Evolutionary conservation across 129 eudicot species (phyloP).

Genomic region (Deinandra increscens): DNA sequence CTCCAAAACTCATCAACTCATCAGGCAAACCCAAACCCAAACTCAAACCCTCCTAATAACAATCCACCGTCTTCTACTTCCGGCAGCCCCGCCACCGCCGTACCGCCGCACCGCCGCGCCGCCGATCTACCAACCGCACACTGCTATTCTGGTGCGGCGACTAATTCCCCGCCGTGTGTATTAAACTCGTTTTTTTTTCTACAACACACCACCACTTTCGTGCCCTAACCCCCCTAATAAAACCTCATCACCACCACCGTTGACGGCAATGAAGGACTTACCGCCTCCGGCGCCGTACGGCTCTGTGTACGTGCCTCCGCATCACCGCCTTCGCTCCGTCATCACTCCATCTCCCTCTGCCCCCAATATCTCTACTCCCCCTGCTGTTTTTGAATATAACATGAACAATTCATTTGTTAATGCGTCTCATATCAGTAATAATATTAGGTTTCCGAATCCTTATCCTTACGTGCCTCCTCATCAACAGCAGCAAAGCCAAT

Average conservation of each 20-base stretch:
- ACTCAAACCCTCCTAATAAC: slow-evolving; percentile 3
- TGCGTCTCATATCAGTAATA: slow-evolving; percentile 1
- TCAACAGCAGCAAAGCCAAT: slow-evolving; percentile 28
- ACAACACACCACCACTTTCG: slow-evolving; percentile 24
- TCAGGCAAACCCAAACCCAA: too few relatives aligned
- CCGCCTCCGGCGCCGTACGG: slow-evolving; percentile 54
- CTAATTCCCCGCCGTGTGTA: slow-evolving; percentile 9
- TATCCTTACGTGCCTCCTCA: slow-evolving; percentile 45
- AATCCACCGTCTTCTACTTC: not conserved
- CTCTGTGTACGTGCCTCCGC: slow-evolving; percentile 81
- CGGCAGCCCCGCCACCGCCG: not conserved
- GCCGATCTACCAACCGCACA: slow-evolving; percentile 25
- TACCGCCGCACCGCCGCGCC: not conserved
- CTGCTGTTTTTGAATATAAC: slow-evolving; percentile 4
- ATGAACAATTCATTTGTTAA: slow-evolving; percentile 8
- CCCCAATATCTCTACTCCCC: slow-evolving; percentile 25
- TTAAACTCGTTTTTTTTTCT: slow-evolving; percentile 7
- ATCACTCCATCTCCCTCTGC: slow-evolving; percentile 32
- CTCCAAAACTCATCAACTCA: not conserved
- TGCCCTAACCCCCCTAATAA: slow-evolving; percentile 26
- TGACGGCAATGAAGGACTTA: slow-evolving; percentile 54
- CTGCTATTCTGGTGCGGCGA: not conserved
- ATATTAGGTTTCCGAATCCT: slow-evolving; percentile 10
- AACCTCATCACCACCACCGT: slow-evolving; percentile 25
- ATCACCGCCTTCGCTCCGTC: slow-evolving; percentile 60